Evolutionary conservation across 2,329 filamentous ascomycete species (phyloP).

Genomic region (Saccharata proteae): DNA sequence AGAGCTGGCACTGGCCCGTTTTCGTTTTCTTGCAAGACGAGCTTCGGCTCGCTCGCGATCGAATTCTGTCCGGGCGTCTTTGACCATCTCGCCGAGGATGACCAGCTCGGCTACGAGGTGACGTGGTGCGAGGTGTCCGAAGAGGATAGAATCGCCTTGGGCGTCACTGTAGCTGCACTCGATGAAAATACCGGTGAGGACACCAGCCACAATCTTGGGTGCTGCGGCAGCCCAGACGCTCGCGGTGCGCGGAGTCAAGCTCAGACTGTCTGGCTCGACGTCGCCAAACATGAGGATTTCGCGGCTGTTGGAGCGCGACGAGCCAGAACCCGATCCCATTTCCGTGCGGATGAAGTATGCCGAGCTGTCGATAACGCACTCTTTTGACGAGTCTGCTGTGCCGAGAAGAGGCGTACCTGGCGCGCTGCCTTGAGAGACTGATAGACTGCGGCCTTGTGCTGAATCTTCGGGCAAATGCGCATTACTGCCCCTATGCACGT

Average conservation of each 20-base stretch:
- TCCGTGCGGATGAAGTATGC: constrained; percentile 85
- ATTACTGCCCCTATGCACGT: constrained; percentile 30
- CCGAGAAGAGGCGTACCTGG: constrained; percentile 24
- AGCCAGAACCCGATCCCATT: constrained; percentile 15
- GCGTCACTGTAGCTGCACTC: constrained; percentile 89
- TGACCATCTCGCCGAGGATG: constrained; percentile 58
- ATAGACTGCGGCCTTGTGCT: constrained; percentile 21
- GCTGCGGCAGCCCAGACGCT: constrained; percentile 81
- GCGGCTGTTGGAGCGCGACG: constrained; percentile 6
- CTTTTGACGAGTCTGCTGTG: constrained; percentile 11
- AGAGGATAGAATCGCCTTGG: constrained; percentile 64
- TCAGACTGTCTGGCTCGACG: constrained; percentile 82
- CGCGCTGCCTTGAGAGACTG: constrained; percentile 20
- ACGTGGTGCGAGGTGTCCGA: constrained; percentile 76
- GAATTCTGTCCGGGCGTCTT: constrained; percentile 31
- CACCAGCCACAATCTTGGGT: constrained; percentile 63
- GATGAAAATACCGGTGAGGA: constrained; percentile 74
- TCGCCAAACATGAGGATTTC: constrained; percentile 94
- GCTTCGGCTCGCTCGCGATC: constrained; percentile 20
- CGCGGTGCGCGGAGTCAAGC: constrained; percentile 67
- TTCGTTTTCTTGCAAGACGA: constrained; percentile 47
- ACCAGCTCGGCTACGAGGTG: constrained; percentile 72
- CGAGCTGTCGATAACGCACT: constrained; percentile 73
- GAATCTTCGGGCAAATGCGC: constrained; percentile 8
- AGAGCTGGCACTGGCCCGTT: constrained; percentile 36